Base-by-base conservation (phyloP, 1,139 yeast species). In the Candida freyschussii region DNA sequence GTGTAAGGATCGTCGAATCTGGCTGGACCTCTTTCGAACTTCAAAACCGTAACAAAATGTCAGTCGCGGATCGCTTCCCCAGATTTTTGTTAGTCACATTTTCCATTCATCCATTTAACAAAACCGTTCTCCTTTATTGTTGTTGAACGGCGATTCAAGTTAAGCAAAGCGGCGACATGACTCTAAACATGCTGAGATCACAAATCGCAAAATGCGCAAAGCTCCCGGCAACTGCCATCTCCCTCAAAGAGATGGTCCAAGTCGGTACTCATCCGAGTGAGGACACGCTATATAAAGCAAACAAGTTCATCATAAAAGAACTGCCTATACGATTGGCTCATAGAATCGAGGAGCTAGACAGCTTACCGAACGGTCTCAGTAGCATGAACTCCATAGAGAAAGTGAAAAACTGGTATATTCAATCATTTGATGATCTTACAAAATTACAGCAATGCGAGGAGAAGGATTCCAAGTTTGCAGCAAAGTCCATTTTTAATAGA, bases 371-470 rank as follows among this genome's bases (percentile, higher is more conserved):
- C 47, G 91, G 86, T 0, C 67, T 87, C 37, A 70, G 68, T 46
- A 67, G 77, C 24, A 78, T 78, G 75, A 86, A 87, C 1, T 77
- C 87, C 4, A 84, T 91, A 30, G 65, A 71, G 37, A 71, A 78
- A 45, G 96, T 87, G 14, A 73, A 79, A 43, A 78, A 84, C 53
- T 87, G 96, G 96, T 87, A 87, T 53, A 91, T 93, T 3, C 94
- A 85, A 57, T 79, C 91, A 13, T 87, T 86, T 56, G 87, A 85
- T 48, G 96, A 86, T 52, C 67, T 86, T 47, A 76, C 83, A 10
- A 27, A 36, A 7, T 41, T 49, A 2, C 62, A 69, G 17, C 27
- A 56, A 9, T 37, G 32, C 15, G 49, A 44, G 21, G 25, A 20
- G 4, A 28, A 23, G 9, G 26, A 34, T 26, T 36, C 46, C 3